Evolutionary conservation across 1,139 yeast species (phyloP), one percentile per base, ranked within the genome.

Genomic region (Pneumocystis murina): DNA sequence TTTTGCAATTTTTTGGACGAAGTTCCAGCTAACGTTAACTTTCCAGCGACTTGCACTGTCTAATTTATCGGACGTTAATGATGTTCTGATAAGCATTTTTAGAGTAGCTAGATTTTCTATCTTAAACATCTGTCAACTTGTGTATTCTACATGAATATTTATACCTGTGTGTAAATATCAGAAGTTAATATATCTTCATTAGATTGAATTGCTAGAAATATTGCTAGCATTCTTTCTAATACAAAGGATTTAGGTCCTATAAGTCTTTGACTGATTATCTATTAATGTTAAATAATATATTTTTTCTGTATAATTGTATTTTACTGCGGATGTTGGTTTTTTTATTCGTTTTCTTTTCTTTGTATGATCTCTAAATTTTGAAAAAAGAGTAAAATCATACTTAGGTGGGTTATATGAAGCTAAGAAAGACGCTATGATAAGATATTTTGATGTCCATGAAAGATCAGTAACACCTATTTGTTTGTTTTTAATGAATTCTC

Each of bases 391-490:
- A 67, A 82, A 75, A 71, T 86, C 94, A 67, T 77, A 76, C 66
- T 80, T 80, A 3, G 84, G 82, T 5, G 83, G 83, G 62, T 82
- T 82, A 70, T 79, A 84, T 0, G 91, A 84, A 0, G 91, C 90
- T 64, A 86, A 75, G 69, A 84, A 86, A 0, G 88, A 83, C 0
- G 91, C 87, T 62, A 86, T 77, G 33, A 86, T 73, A 2, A 86
- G 74, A 69, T 77, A 84, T 70, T 84, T 84, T n/a, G 87, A 48
- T 5, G 33, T 24, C 60, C 43, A 38, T 3, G 60, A 40, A 20
- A 58, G n/a, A 40, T 58, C 30, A 3, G 24, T 58, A 5, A 30
- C 30, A 5, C 30, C 43, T 58, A 58, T n/a, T 20, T 7, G 16
- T 24, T 48, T 48, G 28, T 48, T 48, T n/a, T 48, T 24, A 48